These are phyloP conservation scores for Pestalotiopsis sp. DNA, from an alignment of 2,329 filamentous ascomycete genomes.

Conservation along the genomic window DNA sequence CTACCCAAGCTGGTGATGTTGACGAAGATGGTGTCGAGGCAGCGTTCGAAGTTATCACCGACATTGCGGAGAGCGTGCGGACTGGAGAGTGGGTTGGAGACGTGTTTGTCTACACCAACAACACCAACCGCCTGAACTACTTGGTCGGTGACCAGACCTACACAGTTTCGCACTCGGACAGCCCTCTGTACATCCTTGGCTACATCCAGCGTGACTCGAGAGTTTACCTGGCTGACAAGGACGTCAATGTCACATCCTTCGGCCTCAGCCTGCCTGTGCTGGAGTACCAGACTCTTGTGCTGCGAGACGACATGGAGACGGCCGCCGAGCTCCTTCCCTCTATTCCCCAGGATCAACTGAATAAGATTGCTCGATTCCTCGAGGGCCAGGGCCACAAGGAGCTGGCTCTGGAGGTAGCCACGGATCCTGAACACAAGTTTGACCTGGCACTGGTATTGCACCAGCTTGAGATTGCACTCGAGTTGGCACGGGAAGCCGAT, in stretches of 20 bases:
- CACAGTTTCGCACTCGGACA: constrained; percentile 95
- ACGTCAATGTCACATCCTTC: constrained; percentile 89
- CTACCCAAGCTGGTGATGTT: constrained; percentile 77
- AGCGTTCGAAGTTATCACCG: constrained; percentile 94
- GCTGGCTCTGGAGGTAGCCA: constrained; percentile 89
- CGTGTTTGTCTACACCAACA: constrained; percentile 98
- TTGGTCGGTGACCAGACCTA: constrained; percentile 97
- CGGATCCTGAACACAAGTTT: constrained; percentile 94
- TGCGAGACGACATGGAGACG: constrained; percentile 90
- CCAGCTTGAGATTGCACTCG: constrained; percentile 82
- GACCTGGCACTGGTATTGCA: constrained; percentile 84
- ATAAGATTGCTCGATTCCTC: constrained; percentile 96
- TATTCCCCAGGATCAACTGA: constrained; percentile 90
- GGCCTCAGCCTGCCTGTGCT: constrained; percentile 88
- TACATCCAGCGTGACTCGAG: constrained; percentile 95
- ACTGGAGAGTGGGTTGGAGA: constrained; percentile 98
- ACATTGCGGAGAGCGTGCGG: constrained; percentile 90
- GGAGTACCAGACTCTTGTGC: constrained; percentile 94
- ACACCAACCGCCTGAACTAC: constrained; percentile 95
- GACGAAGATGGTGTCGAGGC: constrained; percentile 93
- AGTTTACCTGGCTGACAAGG: constrained; percentile 94
- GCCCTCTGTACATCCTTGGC: constrained; percentile 90
- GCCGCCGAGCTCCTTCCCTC: constrained; percentile 82
- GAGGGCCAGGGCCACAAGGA: constrained; percentile 98
- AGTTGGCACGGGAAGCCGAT: constrained; percentile 80